Evolutionary conservation across 768 basidiomycete species (phyloP), one percentile per base, ranked within the genome.

Genomic region (Lepiota brunneoincarnata): DNA sequence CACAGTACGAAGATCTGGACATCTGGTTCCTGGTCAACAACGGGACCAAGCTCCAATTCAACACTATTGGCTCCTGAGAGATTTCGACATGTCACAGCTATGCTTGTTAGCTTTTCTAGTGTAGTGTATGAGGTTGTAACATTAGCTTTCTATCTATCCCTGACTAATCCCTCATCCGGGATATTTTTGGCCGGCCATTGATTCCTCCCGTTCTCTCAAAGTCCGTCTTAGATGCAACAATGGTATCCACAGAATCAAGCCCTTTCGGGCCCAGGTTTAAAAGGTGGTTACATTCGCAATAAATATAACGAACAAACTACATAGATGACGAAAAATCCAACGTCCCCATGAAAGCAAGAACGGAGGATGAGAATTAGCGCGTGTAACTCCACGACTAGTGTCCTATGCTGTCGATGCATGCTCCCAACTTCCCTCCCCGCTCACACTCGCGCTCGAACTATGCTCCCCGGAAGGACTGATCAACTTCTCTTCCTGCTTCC

Each of bases 1-100:
- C 51, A 6, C 63, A 98, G 95, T 98, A 97, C 67, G 94, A 97
- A 68, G 79, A 86, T 43, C 75, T 95, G 59, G 83, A 89, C 51
- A 80, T 95, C 49, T 85, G 87, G 80, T 77, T 82, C 46, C 82
- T 91, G 3, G 84, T 91, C n/a, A 91, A 92, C 9, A 91, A 89
- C 61, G 85, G 84, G 49, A 82, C 89, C 1, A 90, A 91, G 65
- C 69, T 98, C 37, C 86, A 85, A 45, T 54, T 54, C n/a, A 54
- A 54, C 35, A 54, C 53, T 34, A 48, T 48, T 28, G 45, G 53
- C 28, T 45, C 38, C 35, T 54, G 39, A 54, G 20, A 36, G 44
- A 24, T n/a, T 24, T 35, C 45, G 4, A 6, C 20, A 17, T 24
- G 15, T 34, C 3, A 45, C 40, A 18, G 23, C 41, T 47, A 11